Evolutionary conservation across 768 basidiomycete species (phyloP).

Genomic region (Pulveroboletus ravenelii): DNA sequence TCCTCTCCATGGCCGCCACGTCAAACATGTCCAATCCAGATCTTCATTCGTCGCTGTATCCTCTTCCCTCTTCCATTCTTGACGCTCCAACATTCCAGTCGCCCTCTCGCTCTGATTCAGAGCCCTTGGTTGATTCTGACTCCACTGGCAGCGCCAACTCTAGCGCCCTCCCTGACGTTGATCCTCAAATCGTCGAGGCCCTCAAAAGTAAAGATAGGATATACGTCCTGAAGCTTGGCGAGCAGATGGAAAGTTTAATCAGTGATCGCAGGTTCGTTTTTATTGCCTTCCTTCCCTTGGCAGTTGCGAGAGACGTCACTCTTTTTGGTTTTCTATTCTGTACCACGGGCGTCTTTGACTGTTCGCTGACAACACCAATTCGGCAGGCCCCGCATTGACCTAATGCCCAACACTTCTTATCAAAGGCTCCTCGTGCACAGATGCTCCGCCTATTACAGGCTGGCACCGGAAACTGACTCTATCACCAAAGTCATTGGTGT

Average conservation of each 20-base stretch:
- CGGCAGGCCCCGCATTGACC: conserved; percentile 56
- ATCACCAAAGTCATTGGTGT: conserved; percentile 61
- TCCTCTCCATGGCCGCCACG: conserved; percentile 12
- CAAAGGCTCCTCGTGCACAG: conserved; percentile 84
- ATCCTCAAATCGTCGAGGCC: conserved; percentile 80
- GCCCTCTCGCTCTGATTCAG: conserved; percentile 23
- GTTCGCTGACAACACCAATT: conserved; percentile 24
- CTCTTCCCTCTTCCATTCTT: conserved; percentile 11
- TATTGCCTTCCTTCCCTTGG: not conserved
- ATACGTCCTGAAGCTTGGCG: conserved; percentile 85
- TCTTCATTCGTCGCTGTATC: conserved; percentile 6
- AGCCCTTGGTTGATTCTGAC: conserved; percentile 28
- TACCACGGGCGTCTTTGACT: not conserved
- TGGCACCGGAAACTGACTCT: conserved; percentile 66
- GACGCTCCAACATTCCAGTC: conserved; percentile 12
- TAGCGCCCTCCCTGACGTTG: conserved; percentile 45
- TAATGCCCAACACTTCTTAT: conserved; percentile 70
- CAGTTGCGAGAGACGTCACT: conserved; percentile 1
- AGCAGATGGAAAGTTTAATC: conserved; percentile 78
- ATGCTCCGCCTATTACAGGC: conserved; percentile 75
- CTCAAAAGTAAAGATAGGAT: conserved; percentile 84
- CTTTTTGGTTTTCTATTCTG: not conserved
- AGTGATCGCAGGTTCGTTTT: conserved; percentile 61
- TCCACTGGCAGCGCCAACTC: conserved; percentile 20
- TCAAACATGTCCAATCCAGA: conserved; percentile 11